Conservation (phyloP, 768 basidiomycete species). For the Mycena rosella region DNA sequence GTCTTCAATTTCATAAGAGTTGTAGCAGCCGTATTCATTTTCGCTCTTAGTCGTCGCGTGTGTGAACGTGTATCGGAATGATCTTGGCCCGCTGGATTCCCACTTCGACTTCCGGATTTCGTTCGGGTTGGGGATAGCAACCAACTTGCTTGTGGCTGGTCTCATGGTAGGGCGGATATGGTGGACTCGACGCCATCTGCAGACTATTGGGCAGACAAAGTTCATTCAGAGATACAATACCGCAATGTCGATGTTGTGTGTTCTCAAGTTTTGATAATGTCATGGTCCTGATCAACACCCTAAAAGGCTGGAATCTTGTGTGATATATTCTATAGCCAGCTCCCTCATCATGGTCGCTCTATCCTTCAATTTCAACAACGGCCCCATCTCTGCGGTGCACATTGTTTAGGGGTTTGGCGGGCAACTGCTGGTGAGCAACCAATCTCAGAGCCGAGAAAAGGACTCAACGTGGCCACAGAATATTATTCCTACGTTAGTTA, state of each 20-base stretch:
- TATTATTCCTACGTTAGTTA: not conserved
- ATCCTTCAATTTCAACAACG: no score
- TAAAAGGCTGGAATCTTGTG: no score
- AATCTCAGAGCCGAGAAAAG: not conserved
- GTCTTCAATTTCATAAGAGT: not conserved
- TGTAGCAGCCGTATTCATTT: not conserved
- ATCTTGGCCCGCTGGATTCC: not conserved
- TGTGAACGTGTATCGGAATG: not conserved
- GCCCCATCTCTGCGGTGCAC: no score
- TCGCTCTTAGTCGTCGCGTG: not conserved
- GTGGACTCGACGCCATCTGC: slow-evolving; percentile 8
- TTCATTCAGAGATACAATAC: slow-evolving; percentile 11
- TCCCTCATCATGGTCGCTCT: no score
- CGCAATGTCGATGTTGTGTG: slow-evolving; percentile 13
- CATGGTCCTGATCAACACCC: no score
- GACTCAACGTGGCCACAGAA: not conserved
- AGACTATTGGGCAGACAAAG: not conserved
- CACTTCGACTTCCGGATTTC: slow-evolving; percentile 9
- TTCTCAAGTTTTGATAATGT: not conserved
- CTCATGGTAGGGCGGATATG: slow-evolving; percentile 14
- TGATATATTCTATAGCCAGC: no score
- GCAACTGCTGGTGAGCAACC: no score
- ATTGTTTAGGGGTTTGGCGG: no score
- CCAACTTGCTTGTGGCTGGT: slow-evolving; percentile 12
- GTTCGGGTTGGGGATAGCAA: not conserved